A percentile compares a stretch with the other conserved stretches of the same genome.
Conservation (phyloP, 2,329 filamentous ascomycete species). For the Pseudogymnoascus sp. region DNA sequence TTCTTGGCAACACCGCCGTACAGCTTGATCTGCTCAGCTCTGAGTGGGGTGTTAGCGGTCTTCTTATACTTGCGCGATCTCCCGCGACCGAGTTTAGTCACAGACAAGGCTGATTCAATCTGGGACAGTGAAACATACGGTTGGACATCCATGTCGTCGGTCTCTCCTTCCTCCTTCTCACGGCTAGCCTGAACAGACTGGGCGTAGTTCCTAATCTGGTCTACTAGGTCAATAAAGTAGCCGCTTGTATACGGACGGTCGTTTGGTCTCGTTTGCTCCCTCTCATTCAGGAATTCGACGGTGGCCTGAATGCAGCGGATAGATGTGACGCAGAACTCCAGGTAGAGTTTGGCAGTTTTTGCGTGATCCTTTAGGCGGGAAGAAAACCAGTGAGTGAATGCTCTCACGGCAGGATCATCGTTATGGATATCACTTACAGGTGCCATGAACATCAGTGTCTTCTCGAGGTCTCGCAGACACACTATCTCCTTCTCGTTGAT, state of each 20-base stretch:
- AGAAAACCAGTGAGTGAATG: conserved; percentile 62
- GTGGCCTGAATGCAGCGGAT: conserved; percentile 86
- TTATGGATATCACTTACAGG: conserved; percentile 68
- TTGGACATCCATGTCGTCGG: conserved; percentile 49
- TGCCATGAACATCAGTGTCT: conserved; percentile 82
- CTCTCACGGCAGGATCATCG: conserved; percentile 49
- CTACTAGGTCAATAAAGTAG: conserved; percentile 93
- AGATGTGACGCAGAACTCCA: conserved; percentile 82
- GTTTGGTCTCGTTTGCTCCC: conserved; percentile 73
- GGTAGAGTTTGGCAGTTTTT: conserved; percentile 62
- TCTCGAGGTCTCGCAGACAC: conserved; percentile 88
- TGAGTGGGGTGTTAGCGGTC: conserved; percentile 29
- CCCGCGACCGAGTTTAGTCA: background rate
- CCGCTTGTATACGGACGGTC: conserved; percentile 91
- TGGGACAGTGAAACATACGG: conserved; percentile 37
- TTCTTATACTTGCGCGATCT: background rate
- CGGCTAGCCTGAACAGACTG: conserved; percentile 71
- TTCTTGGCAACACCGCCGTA: conserved; percentile 75
- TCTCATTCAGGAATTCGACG: conserved; percentile 75
- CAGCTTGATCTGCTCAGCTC: conserved; percentile 67
- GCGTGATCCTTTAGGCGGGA: conserved; percentile 62
- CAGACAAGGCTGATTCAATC: background rate
- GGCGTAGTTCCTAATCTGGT: conserved; percentile 87
- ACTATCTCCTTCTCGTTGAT: conserved; percentile 80
- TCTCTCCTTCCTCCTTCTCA: conserved; percentile 51